Conservation (phyloP, 2,329 filamentous ascomycete genomes). For the Cordyceps sp. region DNA sequence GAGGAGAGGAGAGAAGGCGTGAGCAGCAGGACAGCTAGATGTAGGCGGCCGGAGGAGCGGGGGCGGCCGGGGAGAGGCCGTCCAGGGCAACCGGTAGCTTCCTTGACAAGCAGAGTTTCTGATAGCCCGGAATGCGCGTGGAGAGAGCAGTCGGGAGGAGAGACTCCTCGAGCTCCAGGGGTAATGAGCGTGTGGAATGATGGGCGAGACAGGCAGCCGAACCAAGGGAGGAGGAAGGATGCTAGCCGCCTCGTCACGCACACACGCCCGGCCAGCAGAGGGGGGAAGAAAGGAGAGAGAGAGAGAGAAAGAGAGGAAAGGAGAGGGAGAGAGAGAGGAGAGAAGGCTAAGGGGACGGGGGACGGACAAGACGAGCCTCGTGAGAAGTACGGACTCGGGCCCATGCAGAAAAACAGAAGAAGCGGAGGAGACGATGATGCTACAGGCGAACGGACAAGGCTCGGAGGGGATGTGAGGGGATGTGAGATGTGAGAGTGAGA, state of each 20-base stretch:
- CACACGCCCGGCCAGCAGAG: no score
- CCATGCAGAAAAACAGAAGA: background rate
- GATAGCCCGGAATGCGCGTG: constrained; percentile 4
- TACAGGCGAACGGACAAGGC: no score
- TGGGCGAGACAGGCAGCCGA: constrained; percentile 15
- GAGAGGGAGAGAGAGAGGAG: background rate
- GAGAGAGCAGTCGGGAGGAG: constrained; percentile 3
- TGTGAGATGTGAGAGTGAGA: no score
- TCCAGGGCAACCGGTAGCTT: constrained; percentile 1
- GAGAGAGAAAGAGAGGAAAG: background rate
- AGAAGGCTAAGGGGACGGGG: background rate
- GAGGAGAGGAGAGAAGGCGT: background rate
- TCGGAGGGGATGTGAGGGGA: no score
- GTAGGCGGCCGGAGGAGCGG: background rate
- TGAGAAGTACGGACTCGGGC: background rate
- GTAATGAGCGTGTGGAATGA: constrained; percentile 16
- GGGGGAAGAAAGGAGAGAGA: background rate
- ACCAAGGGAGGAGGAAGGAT: constrained; percentile 3
- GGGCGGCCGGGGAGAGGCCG: background rate
- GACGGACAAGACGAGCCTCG: background rate
- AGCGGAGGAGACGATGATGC: background rate
- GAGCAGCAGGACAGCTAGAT: constrained; percentile 2
- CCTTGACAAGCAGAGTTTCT: background rate
- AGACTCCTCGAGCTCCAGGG: constrained; percentile 12
- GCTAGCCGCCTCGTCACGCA: no score